Percentiles rank a stretch among this genome's conserved stretches.
These are phyloP conservation scores for Fragaria iinumae DNA, from an alignment of 306 rosid genomes.

Conservation along the genomic window DNA sequence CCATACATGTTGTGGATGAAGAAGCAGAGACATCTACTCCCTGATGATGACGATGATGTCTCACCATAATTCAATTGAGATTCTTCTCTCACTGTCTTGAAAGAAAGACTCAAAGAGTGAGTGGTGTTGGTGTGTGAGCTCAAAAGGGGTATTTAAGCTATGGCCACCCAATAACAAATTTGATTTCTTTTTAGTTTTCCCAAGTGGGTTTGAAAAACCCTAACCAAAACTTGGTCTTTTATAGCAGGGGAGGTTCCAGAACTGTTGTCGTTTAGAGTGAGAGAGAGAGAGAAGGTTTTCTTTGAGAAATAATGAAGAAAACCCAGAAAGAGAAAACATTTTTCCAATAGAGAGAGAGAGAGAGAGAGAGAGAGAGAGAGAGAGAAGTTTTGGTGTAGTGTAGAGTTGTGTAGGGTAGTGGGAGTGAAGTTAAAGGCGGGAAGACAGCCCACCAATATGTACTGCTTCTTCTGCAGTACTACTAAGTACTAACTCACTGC, in stretches of 20 bases:
- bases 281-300: not conserved
- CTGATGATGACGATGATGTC: constrained; percentile 1
- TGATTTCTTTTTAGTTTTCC: constrained; percentile 2
- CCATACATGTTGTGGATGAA: constrained; percentile 6
- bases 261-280: constrained; percentile 41
- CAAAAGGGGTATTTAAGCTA: constrained; percentile 11
- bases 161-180: constrained; percentile 2
- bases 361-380: constrained; percentile 12
- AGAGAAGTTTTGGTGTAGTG: not conserved
- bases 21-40: not conserved
- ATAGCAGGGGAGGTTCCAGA: constrained; percentile 52
- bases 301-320: not conserved
- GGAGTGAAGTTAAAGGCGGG: constrained; percentile 61
- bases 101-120: not conserved
- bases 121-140: constrained; percentile 11
- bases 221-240: constrained; percentile 31
- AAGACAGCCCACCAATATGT: constrained; percentile 61
- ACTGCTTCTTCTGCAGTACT: constrained; percentile 31
- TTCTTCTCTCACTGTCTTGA: not conserved
- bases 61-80: constrained; percentile 11
- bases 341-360: constrained; percentile 4
- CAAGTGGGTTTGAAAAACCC: constrained; percentile 37
- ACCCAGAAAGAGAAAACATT: constrained; percentile 1
- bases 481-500: not conserved
- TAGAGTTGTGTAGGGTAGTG: constrained; percentile 26